Evolutionary conservation across 345 rosid genomes (phyloP), one percentile per base, ranked within the genome.

Genomic region (Gynandropsis gynandra): DNA sequence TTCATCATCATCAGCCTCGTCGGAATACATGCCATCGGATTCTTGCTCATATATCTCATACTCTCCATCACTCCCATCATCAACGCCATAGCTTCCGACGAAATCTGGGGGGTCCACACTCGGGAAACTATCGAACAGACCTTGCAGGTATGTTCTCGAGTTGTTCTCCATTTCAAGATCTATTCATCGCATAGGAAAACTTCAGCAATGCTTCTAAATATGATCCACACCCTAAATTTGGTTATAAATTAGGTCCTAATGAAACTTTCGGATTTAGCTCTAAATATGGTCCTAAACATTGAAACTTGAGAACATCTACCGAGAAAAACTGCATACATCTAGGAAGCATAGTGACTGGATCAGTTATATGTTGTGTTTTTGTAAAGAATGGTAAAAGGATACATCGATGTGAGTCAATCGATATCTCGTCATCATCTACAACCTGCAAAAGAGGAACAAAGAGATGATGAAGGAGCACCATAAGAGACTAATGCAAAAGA

Each of bases 31-130:
- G 46, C 64, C 76, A 36, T 87, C 94, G 29, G 79, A 80, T 61
- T 82, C 89, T 68, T 79, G 86, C 69, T 87, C 95, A 35, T 74
- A 85, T 67, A 87, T 85, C 64, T 82, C 79, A 68, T 74, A 87
- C 61, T 87, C 98, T 38, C 70, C 89, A 61, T 80, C 95, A 50
- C 80, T 82, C 43, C 52, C 67, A 32, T 78, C 79, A 4, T 40
- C 75, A 51, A 66, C 85, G 32, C 65, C 77, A 47, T 52, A 72
- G 41, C 64, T 65, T 64, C 62, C 73, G 38, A 50, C 78, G 49
- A 45, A 67, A 58, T 61, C 75, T 40, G 52, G n/a, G n/a, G n/a
- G 50, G 44, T 54, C 73, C 19, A 68, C 50, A 7, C 76, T 58
- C 61, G 93, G 83, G 64, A 92, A 92, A 66, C 87, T 80, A 53